These are phyloP conservation scores for Neotropicomus parvogracilis DNA, from an alignment of 1,284 basidiomycete species.

Conservation along the genomic window DNA sequence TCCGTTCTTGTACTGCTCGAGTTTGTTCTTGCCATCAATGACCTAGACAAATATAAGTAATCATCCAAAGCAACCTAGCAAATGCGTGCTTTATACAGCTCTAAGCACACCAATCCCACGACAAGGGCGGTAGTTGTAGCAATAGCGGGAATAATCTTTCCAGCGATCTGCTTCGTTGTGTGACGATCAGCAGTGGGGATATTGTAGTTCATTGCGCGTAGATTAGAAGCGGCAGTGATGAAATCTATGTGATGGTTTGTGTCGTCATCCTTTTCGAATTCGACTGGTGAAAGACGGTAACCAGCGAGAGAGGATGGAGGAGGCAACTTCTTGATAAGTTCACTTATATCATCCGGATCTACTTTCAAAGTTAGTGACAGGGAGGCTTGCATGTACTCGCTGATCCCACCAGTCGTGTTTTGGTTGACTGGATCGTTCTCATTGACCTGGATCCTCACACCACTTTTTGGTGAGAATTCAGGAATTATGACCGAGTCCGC, in stretches of 20 bases:
- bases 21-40: constrained; percentile 90
- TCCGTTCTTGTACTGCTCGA: constrained; percentile 97
- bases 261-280: constrained; percentile 99
- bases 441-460: constrained; percentile 92
- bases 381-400: constrained; percentile 2
- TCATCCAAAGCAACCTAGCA: background rate
- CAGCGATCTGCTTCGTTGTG: constrained; percentile 97
- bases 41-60: constrained; percentile 49
- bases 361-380: constrained; percentile 9
- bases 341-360: constrained; percentile 55
- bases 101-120: constrained; percentile 92
- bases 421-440: constrained; percentile 86
- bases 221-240: constrained; percentile 96
- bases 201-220: constrained; percentile 94
- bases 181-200: constrained; percentile 89
- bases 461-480: constrained; percentile 90
- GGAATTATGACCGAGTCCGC: constrained; percentile 86
- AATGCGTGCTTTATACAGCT: constrained; percentile 85
- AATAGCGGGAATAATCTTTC: constrained; percentile 99
- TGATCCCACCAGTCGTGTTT: constrained; percentile 38
- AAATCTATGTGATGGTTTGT: constrained; percentile 99
- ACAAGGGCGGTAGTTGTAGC: constrained; percentile 97
- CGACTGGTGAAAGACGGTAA: constrained; percentile 91
- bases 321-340: constrained; percentile 70
- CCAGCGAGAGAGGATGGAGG: constrained; percentile 88